Percentiles rank a stretch among this genome's conserved stretches.
Evolutionary conservation across 2,329 filamentous ascomycete genomes (phyloP).

Genomic region (Rhynchosporium secalis): DNA sequence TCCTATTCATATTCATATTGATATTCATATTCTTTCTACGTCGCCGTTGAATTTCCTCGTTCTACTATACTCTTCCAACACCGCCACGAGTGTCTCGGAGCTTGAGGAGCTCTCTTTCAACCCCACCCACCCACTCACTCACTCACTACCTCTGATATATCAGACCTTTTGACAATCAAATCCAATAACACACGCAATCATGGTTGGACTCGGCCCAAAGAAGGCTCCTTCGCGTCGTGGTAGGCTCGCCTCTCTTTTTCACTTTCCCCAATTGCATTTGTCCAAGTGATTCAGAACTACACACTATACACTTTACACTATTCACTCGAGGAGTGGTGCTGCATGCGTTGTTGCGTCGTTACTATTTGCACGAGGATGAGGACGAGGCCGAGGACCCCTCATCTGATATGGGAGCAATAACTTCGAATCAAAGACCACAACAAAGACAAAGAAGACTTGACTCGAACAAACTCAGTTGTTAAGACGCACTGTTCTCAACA

Average conservation of each 20-base stretch:
- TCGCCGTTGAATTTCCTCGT: not conserved
- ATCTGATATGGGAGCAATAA: not conserved
- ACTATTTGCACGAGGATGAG: not conserved
- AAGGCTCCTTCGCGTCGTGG: constrained; percentile 71
- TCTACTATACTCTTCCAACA: not conserved
- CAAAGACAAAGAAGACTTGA: not conserved
- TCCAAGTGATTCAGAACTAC: constrained; percentile 13
- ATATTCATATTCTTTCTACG: no score
- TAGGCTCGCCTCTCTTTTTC: constrained; percentile 45
- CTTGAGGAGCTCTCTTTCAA: not conserved
- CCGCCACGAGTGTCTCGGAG: not conserved
- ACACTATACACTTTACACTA: no score
- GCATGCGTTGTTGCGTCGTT: constrained; percentile 4
- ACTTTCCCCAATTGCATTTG: constrained; percentile 7
- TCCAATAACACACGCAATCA: not conserved
- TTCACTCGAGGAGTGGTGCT: constrained; percentile 5
- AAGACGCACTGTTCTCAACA: constrained; percentile 3
- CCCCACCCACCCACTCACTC: not conserved
- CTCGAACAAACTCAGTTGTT: not conserved
- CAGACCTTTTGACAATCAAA: not conserved
- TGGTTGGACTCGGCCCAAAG: constrained; percentile 40
- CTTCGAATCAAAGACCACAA: not conserved
- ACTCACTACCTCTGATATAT: constrained; percentile 1
- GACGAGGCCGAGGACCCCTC: constrained; percentile 4
- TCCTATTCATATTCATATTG: not conserved